Conservation (phyloP, 2,329 filamentous ascomycete species). For the Tympanopsis confertula region DNA sequence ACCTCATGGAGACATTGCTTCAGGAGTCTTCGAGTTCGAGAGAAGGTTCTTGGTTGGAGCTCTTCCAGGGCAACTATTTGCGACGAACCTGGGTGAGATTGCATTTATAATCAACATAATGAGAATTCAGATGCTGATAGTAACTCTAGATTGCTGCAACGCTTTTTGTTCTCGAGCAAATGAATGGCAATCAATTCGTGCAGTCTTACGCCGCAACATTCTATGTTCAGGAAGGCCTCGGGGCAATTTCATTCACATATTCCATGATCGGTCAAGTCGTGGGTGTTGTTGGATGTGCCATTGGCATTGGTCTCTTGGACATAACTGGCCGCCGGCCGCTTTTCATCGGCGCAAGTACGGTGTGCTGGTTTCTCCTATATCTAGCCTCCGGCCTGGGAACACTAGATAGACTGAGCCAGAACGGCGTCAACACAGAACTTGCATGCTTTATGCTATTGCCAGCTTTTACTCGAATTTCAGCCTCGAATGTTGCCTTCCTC, state of each 20-base stretch:
- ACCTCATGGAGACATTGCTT: conserved; percentile 4
- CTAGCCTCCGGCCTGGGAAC: conserved; percentile 3
- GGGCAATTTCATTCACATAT: conserved; percentile 3
- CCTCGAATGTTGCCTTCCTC: conserved; percentile 2
- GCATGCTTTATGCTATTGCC: conserved; percentile 3
- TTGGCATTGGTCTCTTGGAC: conserved; percentile 2
- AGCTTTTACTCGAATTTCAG: conserved; percentile 3
- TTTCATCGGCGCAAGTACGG: conserved; percentile 2
- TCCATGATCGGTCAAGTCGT: conserved; percentile 1
- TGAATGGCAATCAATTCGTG: conserved; percentile 3
- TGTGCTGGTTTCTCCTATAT: conserved; percentile 3
- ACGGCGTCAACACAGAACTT: conserved; percentile 2
- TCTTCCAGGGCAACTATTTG: conserved; percentile 7
- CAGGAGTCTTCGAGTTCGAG: conserved; percentile 2
- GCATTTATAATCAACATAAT: not conserved
- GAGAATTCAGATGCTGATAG: not conserved
- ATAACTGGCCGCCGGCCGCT: conserved; percentile 4
- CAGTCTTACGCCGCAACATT: conserved; percentile 3
- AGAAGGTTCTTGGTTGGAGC: conserved; percentile 4
- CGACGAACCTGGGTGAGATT: conserved; percentile 5
- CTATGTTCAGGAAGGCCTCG: conserved; percentile 2
- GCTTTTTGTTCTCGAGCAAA: conserved; percentile 2
- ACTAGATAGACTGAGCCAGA: not conserved
- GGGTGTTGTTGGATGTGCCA: conserved; percentile 1
- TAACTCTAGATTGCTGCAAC: not conserved